Conservation (phyloP, 1,284 basidiomycete genomes). For the Naganishia cerealis region DNA sequence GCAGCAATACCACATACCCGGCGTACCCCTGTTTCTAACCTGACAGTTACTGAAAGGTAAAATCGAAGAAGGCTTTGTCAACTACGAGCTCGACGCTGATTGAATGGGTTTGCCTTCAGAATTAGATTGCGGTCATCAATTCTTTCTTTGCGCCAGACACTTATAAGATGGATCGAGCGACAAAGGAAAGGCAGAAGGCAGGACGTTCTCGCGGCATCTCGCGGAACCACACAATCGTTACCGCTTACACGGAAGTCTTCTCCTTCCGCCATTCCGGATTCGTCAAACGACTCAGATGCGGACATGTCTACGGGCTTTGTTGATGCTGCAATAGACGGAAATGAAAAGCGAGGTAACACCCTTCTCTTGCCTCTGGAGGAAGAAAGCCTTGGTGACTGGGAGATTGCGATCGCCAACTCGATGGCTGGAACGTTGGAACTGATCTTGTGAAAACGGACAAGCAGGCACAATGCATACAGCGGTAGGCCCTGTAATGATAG, state of each 20-base stretch:
- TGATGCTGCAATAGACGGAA: conserved; percentile 2
- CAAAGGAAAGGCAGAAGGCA: neutral
- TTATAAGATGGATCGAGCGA: conserved; percentile 11
- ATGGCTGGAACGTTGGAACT: conserved; percentile 10
- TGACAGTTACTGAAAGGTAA: conserved; percentile 22
- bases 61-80: neutral
- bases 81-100: neutral
- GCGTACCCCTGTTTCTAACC: neutral
- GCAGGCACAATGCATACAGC: neutral
- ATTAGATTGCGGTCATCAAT: conserved; percentile 14
- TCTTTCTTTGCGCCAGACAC: conserved; percentile 10
- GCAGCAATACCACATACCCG: neutral
- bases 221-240: neutral
- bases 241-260: neutral
- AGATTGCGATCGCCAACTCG: conserved; percentile 23
- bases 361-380: neutral
- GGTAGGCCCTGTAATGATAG: neutral
- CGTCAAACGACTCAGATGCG: neutral
- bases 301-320: conserved; percentile 8
- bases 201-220: neutral
- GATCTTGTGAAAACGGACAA: neutral
- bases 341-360: neutral
- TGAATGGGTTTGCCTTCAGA: neutral
- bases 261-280: too few relatives aligned
- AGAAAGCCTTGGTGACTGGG: conserved; percentile 7